Evolutionary conservation across 495 filamentous ascomycete genomes (phyloP), one percentile per base, ranked within the genome.

Genomic region (Xylaria intraflava): DNA sequence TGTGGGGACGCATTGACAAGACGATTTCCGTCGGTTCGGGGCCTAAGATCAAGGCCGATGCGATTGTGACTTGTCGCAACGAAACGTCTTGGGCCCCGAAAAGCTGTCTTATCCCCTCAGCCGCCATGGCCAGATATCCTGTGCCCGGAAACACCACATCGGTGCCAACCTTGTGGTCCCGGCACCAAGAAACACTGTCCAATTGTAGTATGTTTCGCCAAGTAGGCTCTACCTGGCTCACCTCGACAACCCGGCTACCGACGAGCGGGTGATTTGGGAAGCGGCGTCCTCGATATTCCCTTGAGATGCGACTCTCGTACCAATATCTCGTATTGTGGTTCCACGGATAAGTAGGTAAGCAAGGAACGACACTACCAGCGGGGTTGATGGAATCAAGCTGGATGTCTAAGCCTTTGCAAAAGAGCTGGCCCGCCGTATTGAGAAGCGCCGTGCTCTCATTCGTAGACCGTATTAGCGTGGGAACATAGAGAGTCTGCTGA

Each of bases 301-400:
- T 47, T 2, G 56, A 60, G 7, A 75, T 36, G 4, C 76, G 68
- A 12, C 56, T 69, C 58, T 83, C 80, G 33, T 55, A 50, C 77
- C 78, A 82, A 46, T 72, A 68, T 17, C 42, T 33, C 1, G 38
- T 40, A 0, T 65, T 58, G 35, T 74, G 69, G 8, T 78, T 49
- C 78, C 79, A 83, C 0, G 75, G 67, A 40, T 83, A 83, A 2
- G 59, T 24, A n/a, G 71, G 74, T 16, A 82, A 55, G n/a, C 73
- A 67, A 3, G 63, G 14, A 0, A 80, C 36, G 2, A 66, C 51
- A 16, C 55, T 58, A 8, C 66, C 69, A 0, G 1, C 6, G 2
- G 52, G 53, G 22, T 24, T 62, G 1, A 72, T 5, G 0, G 12
- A 19, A 0, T 52, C 2, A 7, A 66, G 53, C 2, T 62, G 23